Base-by-base conservation (phyloP, 2,329 filamentous ascomycete genomes). In the Hysterium pulicare region DNA sequence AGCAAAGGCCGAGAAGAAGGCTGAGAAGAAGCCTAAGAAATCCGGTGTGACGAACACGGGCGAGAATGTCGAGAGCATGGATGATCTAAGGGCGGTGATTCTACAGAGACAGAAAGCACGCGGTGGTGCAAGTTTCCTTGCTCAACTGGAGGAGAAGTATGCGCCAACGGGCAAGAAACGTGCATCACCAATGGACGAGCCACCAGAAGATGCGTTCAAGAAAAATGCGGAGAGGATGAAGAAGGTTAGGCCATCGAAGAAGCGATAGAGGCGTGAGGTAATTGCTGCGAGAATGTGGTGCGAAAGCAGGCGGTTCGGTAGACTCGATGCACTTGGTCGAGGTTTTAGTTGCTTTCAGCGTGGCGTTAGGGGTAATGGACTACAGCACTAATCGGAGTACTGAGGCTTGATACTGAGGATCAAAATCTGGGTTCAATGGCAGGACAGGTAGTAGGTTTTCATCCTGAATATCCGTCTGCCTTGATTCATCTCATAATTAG, bases 1-100 rank as follows among this genome's bases (percentile, higher is more conserved):
- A 43, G 81, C 78, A 57, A 74, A 73, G 9, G 87, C 86, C 0
- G 75, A 76, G 56, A 77, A 76, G 33, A 87, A 95, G 59, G 82
- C 76, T 0, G 71, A 76, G 15, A 86, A 91, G 66, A 89, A 90
- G 0, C 48, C 56, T 35, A 28, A 47, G 7, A 49, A 48, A 33
- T 6, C 9, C 1, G 67, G 68, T 33, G 49, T 46, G 35, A 62
- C 61, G 46, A 57, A 64, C 43, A 28, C 7, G 13, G 24, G 8
- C 24, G 45, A 51, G 15, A 51, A 58, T 21, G 49, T 51, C 42
- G 56, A 62, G 39, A 63, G 59, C 39, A 70, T 63, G 53, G 54
- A 50, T 31, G 55, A 58, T 33, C 53, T 68, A 2, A 62, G 62
- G n/a, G 62, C 64, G 6, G 36, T 68, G 23, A 68, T 68, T 17